Conservation (phyloP, 805 yeast species). For the Danielia oregonensis region DNA sequence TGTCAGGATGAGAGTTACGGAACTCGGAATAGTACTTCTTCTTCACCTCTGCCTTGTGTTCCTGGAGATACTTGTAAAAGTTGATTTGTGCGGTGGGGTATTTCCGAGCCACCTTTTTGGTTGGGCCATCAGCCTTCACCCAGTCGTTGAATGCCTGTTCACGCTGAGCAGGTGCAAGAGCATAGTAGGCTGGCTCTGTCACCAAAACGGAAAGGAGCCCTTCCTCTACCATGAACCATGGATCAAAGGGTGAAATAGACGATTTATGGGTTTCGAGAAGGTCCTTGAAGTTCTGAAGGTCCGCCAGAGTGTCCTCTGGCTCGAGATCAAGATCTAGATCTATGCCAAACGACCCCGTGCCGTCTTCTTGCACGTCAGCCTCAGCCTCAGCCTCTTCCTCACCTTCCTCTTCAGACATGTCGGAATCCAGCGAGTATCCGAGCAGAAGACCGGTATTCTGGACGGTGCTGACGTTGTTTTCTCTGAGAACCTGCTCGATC, state of each 20-base stretch:
- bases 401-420: not conserved
- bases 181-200: slow-evolving; percentile 26
- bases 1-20: slow-evolving; percentile 13
- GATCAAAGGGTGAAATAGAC: slow-evolving; percentile 29
- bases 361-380: not conserved
- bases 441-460: not conserved
- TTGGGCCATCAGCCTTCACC: slow-evolving; percentile 4
- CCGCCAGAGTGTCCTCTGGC: slow-evolving; percentile 11
- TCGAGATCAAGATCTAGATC: slow-evolving; percentile 16
- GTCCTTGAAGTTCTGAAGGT: slow-evolving; percentile 14
- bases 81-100: slow-evolving; percentile 22
- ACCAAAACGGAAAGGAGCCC: slow-evolving; percentile 27
- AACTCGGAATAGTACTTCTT: slow-evolving; percentile 26
- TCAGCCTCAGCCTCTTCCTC: slow-evolving; percentile 1
- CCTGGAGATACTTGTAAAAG: slow-evolving; percentile 25
- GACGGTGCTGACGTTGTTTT: not conserved
- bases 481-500: not conserved
- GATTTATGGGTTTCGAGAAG: slow-evolving; percentile 24
- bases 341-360: not conserved
- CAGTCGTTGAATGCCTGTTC: slow-evolving; percentile 11
- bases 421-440: not conserved
- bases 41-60: slow-evolving; percentile 26
- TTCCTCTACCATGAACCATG: slow-evolving; percentile 39
- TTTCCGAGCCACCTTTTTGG: not conserved
- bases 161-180: slow-evolving; percentile 17